Evolutionary conservation across 129 eudicot genomes (phyloP).

Genomic region (Escallonia herrerae): DNA sequence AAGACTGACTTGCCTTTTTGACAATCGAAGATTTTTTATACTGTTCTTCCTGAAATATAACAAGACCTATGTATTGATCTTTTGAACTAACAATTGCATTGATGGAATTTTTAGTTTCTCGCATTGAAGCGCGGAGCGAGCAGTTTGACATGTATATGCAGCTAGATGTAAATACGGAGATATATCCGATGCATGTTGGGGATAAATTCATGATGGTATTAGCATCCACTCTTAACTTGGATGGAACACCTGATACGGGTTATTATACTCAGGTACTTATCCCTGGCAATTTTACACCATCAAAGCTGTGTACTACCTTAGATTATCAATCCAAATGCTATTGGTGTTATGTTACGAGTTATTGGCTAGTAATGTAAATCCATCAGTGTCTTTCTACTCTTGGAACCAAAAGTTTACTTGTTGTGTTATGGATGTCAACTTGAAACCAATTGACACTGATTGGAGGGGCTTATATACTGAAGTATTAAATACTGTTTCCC

Average conservation of each 20-base stretch:
- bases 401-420: too few relatives aligned
- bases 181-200: constrained; percentile 69
- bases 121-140: constrained; percentile 70
- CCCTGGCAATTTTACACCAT: neutral
- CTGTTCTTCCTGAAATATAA: neutral
- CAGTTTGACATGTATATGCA: constrained; percentile 74
- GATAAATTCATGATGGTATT: constrained; percentile 82
- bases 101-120: constrained; percentile 41
- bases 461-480: too few relatives aligned
- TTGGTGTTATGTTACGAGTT: too few relatives aligned
- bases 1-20: neutral
- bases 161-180: constrained; percentile 74
- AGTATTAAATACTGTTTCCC: too few relatives aligned
- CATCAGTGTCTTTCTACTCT: too few relatives aligned
- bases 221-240: constrained; percentile 83
- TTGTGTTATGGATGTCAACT: too few relatives aligned
- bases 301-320: too few relatives aligned
- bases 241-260: constrained; percentile 92
- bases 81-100: neutral
- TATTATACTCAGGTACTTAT: constrained; percentile 56
- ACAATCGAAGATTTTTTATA: neutral
- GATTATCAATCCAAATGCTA: too few relatives aligned
- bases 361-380: too few relatives aligned
- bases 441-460: too few relatives aligned
- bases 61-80: neutral